These are phyloP conservation scores for Leccinum subspadiceum DNA, from an alignment of 1,284 basidiomycete species.

Conservation along the genomic window DNA sequence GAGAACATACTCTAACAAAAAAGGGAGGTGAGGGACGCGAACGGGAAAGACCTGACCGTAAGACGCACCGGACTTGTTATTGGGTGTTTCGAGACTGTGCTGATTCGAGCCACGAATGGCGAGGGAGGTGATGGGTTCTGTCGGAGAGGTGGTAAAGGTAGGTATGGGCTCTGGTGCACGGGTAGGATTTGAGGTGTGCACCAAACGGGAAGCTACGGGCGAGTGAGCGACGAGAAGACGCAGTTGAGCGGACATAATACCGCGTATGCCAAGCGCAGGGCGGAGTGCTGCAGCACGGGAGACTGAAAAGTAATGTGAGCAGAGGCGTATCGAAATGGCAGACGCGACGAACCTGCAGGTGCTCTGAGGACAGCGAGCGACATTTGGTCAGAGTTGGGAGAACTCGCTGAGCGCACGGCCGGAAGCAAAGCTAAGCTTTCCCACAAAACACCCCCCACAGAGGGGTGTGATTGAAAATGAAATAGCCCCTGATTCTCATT, in stretches of 20 bases:
- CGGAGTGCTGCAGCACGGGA: conserved; percentile 44
- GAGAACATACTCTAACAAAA: conserved; percentile 86
- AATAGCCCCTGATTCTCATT: conserved; percentile 11
- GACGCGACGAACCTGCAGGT: conserved; percentile 37
- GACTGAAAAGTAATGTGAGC: conserved; percentile 6
- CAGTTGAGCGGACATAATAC: conserved; percentile 33
- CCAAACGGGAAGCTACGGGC: conserved; percentile 47
- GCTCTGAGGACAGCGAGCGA: conserved; percentile 48
- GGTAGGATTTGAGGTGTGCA: conserved; percentile 52
- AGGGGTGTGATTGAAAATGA: conserved; percentile 7
- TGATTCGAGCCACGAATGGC: conserved; percentile 83
- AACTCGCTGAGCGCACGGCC: neutral
- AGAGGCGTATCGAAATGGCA: neutral
- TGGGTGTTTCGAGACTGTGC: conserved; percentile 81
- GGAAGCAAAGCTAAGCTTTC: conserved; percentile 1
- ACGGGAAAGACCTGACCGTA: neutral
- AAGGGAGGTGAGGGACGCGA: conserved; percentile 1
- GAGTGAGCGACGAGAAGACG: neutral
- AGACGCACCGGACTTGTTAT: conserved; percentile 82
- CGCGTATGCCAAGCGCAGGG: conserved; percentile 37
- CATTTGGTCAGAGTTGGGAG: conserved; percentile 36
- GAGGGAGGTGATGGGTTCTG: conserved; percentile 58
- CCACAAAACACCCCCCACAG: conserved; percentile 17
- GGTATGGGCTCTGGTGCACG: conserved; percentile 41
- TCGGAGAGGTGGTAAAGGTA: conserved; percentile 43